Conservation (phyloP, 192 early-diverging fungal species). For the Podila verticillata region DNA sequence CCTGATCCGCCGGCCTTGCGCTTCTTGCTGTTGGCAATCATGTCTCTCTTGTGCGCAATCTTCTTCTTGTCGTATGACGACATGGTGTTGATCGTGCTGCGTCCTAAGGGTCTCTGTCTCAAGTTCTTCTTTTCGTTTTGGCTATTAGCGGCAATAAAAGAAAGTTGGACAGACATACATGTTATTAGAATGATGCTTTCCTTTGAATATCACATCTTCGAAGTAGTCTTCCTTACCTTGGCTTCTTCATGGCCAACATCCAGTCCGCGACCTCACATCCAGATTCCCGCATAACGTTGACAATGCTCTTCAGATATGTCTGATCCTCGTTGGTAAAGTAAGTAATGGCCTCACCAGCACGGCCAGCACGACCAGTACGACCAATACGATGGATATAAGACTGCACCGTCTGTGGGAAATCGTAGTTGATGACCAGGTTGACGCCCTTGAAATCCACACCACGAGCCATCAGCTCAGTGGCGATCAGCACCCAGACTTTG, state of each 20-base stretch:
- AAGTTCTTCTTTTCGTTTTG: conserved; percentile 75
- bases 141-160: conserved; percentile 33
- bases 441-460: conserved; percentile 99
- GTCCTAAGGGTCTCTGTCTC: conserved; percentile 76
- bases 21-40: conserved; percentile 51
- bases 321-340: conserved; percentile 96
- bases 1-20: conserved; percentile 26
- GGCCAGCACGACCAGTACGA: conserved; percentile 97
- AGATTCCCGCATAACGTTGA: conserved; percentile 96
- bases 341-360: conserved; percentile 88
- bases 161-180: neutral
- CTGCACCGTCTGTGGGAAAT: conserved; percentile 92
- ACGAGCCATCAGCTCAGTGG: conserved; percentile 96
- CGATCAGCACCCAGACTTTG: conserved; percentile 94
- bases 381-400: conserved; percentile 98
- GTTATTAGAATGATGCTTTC: neutral
- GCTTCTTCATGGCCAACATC: conserved; percentile 92
- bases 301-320: conserved; percentile 89
- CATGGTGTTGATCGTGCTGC: conserved; percentile 81
- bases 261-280: conserved; percentile 98
- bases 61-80: conserved; percentile 79
- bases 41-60: conserved; percentile 72
- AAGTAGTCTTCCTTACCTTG: conserved; percentile 61
- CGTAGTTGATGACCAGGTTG: conserved; percentile 97
- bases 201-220: conserved; percentile 6